These are phyloP conservation scores for Nymphaea thermarum DNA, from an alignment of 164 flowering plant species.

Conservation along the genomic window DNA sequence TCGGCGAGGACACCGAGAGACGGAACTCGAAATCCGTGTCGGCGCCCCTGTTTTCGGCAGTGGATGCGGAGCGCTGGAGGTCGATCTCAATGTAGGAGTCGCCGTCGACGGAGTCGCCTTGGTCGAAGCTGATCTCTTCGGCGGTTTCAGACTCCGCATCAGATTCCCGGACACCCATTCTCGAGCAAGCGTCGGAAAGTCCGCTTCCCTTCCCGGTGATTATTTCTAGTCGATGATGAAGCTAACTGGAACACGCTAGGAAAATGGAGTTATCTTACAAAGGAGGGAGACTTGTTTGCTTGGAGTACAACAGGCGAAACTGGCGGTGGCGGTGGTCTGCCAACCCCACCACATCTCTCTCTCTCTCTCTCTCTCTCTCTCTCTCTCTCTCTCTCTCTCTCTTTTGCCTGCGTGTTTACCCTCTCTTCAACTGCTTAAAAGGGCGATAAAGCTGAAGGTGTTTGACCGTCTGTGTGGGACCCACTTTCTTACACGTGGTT, in stretches of 20 bases:
- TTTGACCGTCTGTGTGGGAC: too few species aligned
- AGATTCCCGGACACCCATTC: too few species aligned
- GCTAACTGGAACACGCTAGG: background rate
- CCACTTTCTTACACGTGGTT: too few species aligned
- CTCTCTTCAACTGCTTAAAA: too few species aligned
- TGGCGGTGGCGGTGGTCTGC: too few species aligned
- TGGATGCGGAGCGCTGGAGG: background rate
- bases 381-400: too few species aligned
- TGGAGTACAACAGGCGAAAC: background rate
- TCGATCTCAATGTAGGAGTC: constrained; percentile 27
- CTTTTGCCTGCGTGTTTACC: too few species aligned
- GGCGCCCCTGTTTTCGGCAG: background rate
- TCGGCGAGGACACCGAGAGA: constrained; percentile 19
- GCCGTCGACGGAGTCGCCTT: constrained; percentile 4
- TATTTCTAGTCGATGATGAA: background rate
- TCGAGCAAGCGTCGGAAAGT: constrained; percentile 14
- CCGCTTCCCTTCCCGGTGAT: constrained; percentile 11
- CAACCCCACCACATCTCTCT: too few species aligned
- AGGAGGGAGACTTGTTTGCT: background rate
- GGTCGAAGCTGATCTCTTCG: background rate
- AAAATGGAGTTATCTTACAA: background rate
- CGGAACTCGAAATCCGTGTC: constrained; percentile 11
- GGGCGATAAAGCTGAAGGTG: too few species aligned
- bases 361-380: too few species aligned
- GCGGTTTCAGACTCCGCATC: constrained; percentile 4